A percentile compares a stretch with the other conserved stretches of the same genome.
Conservation (phyloP, 2,329 filamentous ascomycete genomes). For the Sarocladium oryzae region DNA sequence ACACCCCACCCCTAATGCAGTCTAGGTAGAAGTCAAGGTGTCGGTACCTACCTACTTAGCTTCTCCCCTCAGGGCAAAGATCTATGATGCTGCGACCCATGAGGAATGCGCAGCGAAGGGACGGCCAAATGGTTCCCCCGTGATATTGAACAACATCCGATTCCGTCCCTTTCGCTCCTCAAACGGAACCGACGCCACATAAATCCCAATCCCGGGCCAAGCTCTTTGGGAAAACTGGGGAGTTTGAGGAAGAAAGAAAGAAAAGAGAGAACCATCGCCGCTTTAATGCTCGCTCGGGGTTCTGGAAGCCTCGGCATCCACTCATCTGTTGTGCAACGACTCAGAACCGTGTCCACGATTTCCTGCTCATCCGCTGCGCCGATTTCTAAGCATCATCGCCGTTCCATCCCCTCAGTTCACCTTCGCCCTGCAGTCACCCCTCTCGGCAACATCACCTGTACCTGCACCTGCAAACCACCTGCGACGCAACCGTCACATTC, state of each 20-base stretch:
- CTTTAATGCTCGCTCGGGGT: neutral
- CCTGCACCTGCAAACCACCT: neutral
- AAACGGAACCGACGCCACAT: too few relatives aligned
- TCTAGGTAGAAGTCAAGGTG: too few relatives aligned
- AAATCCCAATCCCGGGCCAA: too few relatives aligned
- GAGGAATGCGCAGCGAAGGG: too few relatives aligned
- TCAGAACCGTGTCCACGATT: neutral
- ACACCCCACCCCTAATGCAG: too few relatives aligned
- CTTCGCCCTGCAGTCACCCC: neutral
- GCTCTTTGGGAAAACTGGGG: too few relatives aligned
- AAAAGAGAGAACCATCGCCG: neutral
- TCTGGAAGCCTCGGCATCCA: constrained; percentile 4
- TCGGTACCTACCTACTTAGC: too few relatives aligned
- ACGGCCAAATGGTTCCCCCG: too few relatives aligned
- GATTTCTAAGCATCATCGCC: constrained; percentile 2
- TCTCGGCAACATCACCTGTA: neutral
- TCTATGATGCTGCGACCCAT: too few relatives aligned
- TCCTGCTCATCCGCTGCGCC: neutral
- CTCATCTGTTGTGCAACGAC: neutral
- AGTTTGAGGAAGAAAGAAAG: neutral
- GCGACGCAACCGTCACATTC: neutral
- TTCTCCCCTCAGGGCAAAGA: too few relatives aligned
- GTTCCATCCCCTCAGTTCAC: neutral
- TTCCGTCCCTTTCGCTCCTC: too few relatives aligned
- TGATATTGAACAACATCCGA: too few relatives aligned